Conservation (phyloP, 768 basidiomycete genomes). For the Psilocybe sp. region DNA sequence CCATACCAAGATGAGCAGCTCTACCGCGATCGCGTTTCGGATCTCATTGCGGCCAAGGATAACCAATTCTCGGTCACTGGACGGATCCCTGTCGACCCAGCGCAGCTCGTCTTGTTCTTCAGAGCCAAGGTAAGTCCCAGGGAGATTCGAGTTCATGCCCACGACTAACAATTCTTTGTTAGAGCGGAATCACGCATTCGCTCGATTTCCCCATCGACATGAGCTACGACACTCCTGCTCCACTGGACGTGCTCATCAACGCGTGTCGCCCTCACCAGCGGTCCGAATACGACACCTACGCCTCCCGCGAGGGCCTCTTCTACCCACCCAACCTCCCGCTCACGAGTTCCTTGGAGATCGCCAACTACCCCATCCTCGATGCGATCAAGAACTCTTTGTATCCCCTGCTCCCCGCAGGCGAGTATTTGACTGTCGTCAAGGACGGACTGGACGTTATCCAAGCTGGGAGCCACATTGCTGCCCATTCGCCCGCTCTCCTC, state of each 20-base stretch:
- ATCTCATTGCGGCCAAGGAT: constrained; percentile 56
- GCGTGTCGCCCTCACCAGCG: constrained; percentile 68
- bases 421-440: constrained; percentile 64
- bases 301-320: constrained; percentile 64
- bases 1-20: constrained; percentile 48
- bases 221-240: constrained; percentile 70
- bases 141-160: background rate
- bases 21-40: constrained; percentile 52
- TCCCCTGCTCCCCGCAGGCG: constrained; percentile 62
- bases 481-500: constrained; percentile 46
- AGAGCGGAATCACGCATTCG: constrained; percentile 80
- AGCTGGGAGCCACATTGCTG: constrained; percentile 54
- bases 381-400: constrained; percentile 72
- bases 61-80: constrained; percentile 66
- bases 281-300: constrained; percentile 46
- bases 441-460: constrained; percentile 71
- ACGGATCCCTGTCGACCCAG: constrained; percentile 66
- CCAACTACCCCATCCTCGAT: constrained; percentile 81
- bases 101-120: constrained; percentile 72
- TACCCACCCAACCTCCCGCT: constrained; percentile 73
- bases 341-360: constrained; percentile 73
- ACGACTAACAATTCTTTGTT: constrained; percentile 6
- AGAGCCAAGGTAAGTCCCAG: constrained; percentile 59
- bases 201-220: constrained; percentile 82
- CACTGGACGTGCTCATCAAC: constrained; percentile 74